These are phyloP conservation scores for Teunomyces atbi DNA, from an alignment of 805 yeast species.

Conservation along the genomic window DNA sequence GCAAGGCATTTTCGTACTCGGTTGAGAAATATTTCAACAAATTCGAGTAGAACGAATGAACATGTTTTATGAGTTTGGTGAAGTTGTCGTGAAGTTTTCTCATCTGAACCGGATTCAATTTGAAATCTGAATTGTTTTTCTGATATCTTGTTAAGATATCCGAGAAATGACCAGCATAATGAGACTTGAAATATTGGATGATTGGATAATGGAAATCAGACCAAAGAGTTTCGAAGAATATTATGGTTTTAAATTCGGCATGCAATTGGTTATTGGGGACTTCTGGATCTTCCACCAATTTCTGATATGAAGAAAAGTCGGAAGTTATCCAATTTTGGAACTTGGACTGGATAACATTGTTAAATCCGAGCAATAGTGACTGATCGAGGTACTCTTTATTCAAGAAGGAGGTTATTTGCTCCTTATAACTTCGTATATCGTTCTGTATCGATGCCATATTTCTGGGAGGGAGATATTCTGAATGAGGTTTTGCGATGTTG, in stretches of 20 bases:
- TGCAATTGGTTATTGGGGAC: conserved; percentile 17
- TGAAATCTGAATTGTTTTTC: conserved; percentile 18
- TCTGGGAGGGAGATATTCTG: background rate
- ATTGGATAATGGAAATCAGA: conserved; percentile 62
- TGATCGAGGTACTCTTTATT: conserved; percentile 31
- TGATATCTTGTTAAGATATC: conserved; percentile 16
- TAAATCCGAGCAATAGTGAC: conserved; percentile 47
- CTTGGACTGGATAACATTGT: conserved; percentile 48
- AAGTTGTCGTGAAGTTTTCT: conserved; percentile 54
- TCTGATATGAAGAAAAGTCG: conserved; percentile 34
- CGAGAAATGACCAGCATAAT: conserved; percentile 26
- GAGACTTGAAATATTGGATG: conserved; percentile 52
- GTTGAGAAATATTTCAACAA: conserved; percentile 42
- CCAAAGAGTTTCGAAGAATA: conserved; percentile 52
- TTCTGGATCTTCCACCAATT: conserved; percentile 7
- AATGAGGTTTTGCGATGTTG: background rate
- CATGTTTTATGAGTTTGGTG: conserved; percentile 47
- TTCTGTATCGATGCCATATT: conserved; percentile 3
- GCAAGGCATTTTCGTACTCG: conserved; percentile 32
- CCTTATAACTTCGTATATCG: conserved; percentile 14
- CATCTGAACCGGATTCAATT: conserved; percentile 48
- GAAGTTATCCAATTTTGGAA: conserved; percentile 39
- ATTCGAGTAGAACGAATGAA: conserved; percentile 46
- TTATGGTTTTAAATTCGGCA: conserved; percentile 37
- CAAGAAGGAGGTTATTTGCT: conserved; percentile 26